Conservation (phyloP, 371 early-diverging fungal genomes). For the Mucor sp. region DNA sequence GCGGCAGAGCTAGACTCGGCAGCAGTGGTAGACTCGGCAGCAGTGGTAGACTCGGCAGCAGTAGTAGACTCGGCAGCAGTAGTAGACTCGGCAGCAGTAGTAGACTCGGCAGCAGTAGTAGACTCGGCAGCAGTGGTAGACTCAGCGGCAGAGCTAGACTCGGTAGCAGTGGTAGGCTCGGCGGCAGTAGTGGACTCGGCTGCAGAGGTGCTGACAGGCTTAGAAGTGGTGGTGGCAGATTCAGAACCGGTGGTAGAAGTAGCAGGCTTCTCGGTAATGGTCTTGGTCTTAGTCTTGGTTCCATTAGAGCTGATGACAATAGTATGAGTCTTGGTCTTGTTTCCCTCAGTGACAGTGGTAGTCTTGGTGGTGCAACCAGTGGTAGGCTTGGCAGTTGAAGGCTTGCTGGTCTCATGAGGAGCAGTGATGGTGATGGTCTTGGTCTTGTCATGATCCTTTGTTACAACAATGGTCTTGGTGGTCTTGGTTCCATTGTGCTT, state of each 20-base stretch:
- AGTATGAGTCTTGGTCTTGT: neutral
- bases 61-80: neutral
- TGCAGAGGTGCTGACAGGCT: neutral
- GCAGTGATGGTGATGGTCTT: neutral
- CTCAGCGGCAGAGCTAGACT: neutral
- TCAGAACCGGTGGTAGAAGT: neutral
- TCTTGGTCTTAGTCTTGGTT: neutral
- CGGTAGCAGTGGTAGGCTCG: neutral
- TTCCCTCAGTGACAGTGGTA: neutral
- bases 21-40: neutral
- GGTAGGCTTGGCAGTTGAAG: neutral
- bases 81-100: neutral
- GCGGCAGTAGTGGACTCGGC: neutral
- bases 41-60: neutral
- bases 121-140: neutral
- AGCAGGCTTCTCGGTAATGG: neutral
- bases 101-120: neutral
- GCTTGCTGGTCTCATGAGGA: neutral
- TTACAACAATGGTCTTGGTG: neutral
- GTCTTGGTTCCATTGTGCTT: neutral
- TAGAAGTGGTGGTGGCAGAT: neutral
- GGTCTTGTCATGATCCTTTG: neutral
- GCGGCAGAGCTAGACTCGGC: neutral
- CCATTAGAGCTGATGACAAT: neutral
- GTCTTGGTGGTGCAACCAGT: neutral